These are phyloP conservation scores for Umbelopsis isabellina DNA, from an alignment of 192 early-diverging fungal species.

Conservation along the genomic window DNA sequence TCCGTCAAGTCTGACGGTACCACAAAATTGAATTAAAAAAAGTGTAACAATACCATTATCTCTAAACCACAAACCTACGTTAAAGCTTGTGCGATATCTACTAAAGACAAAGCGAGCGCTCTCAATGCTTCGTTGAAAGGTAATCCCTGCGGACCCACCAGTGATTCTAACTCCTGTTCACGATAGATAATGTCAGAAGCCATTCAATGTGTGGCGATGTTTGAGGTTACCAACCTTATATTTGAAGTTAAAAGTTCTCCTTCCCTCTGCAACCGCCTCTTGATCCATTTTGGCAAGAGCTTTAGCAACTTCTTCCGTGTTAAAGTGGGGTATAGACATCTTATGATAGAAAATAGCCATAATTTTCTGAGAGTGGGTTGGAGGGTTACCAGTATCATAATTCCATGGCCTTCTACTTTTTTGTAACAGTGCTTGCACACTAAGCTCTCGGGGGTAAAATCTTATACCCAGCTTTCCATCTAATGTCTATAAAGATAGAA, in stretches of 20 bases:
- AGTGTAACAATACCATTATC: background rate
- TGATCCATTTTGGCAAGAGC: conserved; percentile 26
- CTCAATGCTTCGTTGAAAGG: conserved; percentile 21
- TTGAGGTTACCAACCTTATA: conserved; percentile 25
- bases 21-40: background rate
- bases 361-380: conserved; percentile 1
- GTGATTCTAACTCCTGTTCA: conserved; percentile 2
- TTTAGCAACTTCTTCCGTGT: conserved; percentile 19
- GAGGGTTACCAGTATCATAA: background rate
- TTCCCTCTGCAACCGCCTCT: conserved; percentile 5
- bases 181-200: background rate
- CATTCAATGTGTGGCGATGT: too few species aligned
- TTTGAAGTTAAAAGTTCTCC: conserved; percentile 17
- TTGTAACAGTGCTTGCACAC: conserved; percentile 16
- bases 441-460: conserved; percentile 22
- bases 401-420: conserved; percentile 7
- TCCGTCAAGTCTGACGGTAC: background rate
- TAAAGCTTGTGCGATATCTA: conserved; percentile 28
- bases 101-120: conserved; percentile 24
- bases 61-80: conserved; percentile 16
- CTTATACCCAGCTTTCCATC: conserved; percentile 26
- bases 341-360: conserved; percentile 7
- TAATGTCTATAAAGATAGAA: conserved; percentile 17
- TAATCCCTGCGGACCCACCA: conserved; percentile 18
- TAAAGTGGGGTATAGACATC: conserved; percentile 2